These are phyloP conservation scores for Vitis hybrid DNA, from an alignment of 177 flowering plant genomes.

Conservation along the genomic window DNA sequence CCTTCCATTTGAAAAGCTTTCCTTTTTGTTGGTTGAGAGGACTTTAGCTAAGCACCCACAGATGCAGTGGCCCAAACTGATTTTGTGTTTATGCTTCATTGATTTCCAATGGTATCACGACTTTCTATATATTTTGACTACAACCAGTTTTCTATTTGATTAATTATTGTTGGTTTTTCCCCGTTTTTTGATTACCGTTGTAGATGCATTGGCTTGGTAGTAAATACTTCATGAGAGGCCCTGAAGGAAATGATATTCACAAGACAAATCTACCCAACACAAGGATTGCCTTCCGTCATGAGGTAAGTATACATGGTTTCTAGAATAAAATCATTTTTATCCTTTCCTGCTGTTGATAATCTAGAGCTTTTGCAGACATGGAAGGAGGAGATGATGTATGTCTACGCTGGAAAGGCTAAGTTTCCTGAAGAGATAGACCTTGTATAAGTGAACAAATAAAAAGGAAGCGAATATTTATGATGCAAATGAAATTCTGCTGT, in stretches of 20 bases:
- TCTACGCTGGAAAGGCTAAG: constrained; percentile 43
- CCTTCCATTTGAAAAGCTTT: too few relatives aligned
- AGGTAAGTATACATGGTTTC: constrained; percentile 23
- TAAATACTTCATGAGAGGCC: constrained; percentile 43
- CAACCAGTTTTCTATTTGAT: not conserved
- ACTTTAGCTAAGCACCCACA: too few relatives aligned
- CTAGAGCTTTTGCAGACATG: constrained; percentile 44
- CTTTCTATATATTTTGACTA: not conserved
- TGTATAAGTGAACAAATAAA: too few relatives aligned
- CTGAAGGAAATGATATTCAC: constrained; percentile 61
- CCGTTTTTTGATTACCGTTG: not conserved
- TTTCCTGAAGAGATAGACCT: constrained; percentile 39
- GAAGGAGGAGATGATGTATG: constrained; percentile 62
- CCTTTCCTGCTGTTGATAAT: not conserved
- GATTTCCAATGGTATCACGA: too few relatives aligned
- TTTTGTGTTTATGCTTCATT: too few relatives aligned
- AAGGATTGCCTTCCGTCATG: constrained; percentile 48
- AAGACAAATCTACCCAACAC: constrained; percentile 54
- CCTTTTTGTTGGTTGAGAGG: too few relatives aligned
- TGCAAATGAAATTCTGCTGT: too few relatives aligned
- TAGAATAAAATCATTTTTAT: not conserved
- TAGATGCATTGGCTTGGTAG: constrained; percentile 60
- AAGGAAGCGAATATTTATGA: too few relatives aligned
- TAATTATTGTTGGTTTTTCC: not conserved
- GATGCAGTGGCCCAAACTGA: too few relatives aligned